A percentile compares a stretch with the other conserved stretches of the same genome.
phyloP scores from a whole-genome alignment of 2,329 filamentous ascomycete species.

The Truncatella angustata region DNA sequence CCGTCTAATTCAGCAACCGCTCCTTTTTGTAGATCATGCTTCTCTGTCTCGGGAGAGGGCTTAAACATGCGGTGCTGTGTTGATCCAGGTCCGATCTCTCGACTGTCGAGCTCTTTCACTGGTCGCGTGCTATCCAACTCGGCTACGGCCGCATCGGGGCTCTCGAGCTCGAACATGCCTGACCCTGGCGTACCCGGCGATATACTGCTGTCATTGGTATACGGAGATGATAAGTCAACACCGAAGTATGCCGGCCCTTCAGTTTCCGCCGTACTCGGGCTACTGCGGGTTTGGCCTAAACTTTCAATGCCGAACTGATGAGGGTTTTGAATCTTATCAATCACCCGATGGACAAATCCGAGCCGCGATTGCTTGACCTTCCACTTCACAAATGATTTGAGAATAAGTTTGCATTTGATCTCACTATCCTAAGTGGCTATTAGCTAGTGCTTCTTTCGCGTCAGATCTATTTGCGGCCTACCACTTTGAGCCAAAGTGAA shows the following conservation, averaged over 20 bases:
- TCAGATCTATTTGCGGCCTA: background rate
- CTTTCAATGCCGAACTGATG: background rate
- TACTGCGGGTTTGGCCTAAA: background rate
- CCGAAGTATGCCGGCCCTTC: background rate
- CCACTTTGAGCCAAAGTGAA: background rate
- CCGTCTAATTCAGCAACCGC: background rate
- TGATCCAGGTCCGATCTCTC: background rate
- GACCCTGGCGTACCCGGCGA: background rate
- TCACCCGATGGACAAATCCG: background rate
- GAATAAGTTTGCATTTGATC: background rate
- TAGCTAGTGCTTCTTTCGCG: background rate
- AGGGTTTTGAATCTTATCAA: background rate
- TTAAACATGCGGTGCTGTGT: background rate
- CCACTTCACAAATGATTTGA: slow-evolving; percentile 2
- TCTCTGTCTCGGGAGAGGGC: background rate
- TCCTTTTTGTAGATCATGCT: background rate
- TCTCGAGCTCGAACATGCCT: background rate
- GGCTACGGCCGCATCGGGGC: background rate
- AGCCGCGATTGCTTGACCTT: background rate
- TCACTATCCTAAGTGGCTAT: background rate
- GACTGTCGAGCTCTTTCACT: background rate
- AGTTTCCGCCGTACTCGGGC: background rate
- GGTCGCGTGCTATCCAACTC: background rate
- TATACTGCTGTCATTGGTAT: background rate
- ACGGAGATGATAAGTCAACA: background rate